phyloP scores from a whole-genome alignment of 192 early-diverging fungal species.

The Pilobolus umbonatus region DNA sequence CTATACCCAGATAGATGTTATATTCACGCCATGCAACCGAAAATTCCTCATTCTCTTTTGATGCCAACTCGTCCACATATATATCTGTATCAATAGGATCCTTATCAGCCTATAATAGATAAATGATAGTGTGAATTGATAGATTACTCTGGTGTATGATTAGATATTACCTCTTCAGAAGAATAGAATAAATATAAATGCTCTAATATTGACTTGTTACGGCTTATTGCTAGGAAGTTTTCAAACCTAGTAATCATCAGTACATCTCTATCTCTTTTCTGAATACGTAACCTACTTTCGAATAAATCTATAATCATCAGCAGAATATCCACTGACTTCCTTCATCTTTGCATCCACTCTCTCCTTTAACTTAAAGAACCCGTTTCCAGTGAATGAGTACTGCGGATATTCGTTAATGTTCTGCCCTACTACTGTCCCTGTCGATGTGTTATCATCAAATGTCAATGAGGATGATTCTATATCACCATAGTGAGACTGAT shows the following conservation, averaged over 20 bases:
- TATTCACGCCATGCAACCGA: background rate
- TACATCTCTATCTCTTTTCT: background rate
- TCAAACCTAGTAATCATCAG: slow-evolving; percentile 12
- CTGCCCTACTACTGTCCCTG: slow-evolving; percentile 10
- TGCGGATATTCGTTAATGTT: background rate
- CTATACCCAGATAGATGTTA: slow-evolving; percentile 7
- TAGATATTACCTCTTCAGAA: background rate
- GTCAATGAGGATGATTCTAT: background rate
- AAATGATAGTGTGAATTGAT: too few species aligned
- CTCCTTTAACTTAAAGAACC: slow-evolving; percentile 2
- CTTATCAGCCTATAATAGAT: too few species aligned
- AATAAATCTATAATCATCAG: slow-evolving; percentile 6
- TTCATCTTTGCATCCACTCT: slow-evolving; percentile 2
- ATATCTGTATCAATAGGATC: background rate
- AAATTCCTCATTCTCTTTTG: slow-evolving; percentile 2
- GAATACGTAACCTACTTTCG: background rate
- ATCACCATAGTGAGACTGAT: background rate
- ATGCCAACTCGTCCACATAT: background rate
- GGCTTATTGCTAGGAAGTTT: slow-evolving; percentile 7
- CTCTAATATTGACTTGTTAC: slow-evolving; percentile 3
- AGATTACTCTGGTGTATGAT: too few species aligned
- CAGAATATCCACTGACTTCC: background rate
- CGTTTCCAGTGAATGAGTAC: slow-evolving; percentile 7
- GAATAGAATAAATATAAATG: slow-evolving; percentile 10
- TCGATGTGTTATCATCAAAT: background rate